Evolutionary conservation across 2,329 filamentous ascomycete species (phyloP).

Genomic region (Coniochaeta sp.): DNA sequence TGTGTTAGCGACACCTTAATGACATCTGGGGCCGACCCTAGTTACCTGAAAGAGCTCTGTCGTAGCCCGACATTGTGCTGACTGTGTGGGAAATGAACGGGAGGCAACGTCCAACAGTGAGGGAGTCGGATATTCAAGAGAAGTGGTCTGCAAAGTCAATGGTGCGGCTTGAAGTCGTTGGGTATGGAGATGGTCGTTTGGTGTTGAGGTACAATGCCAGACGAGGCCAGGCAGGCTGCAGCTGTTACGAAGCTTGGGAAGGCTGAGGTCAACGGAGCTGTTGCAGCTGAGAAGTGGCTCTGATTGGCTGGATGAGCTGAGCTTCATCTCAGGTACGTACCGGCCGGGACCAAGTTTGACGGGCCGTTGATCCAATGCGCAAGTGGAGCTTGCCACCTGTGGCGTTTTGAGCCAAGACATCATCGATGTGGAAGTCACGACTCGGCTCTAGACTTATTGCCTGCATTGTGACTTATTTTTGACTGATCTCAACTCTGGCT

Average conservation of each 20-base stretch:
- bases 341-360: not conserved
- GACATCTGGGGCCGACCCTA: slow-evolving; percentile 11
- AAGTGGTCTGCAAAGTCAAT: not conserved
- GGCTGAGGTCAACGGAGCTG: slow-evolving; percentile 4
- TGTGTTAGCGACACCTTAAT: slow-evolving; percentile 32
- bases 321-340: too few relatives aligned
- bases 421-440: not conserved
- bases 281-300: not conserved
- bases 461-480: too few relatives aligned
- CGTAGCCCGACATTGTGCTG: slow-evolving; percentile 86
- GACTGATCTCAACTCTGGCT: not conserved
- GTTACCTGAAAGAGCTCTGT: slow-evolving; percentile 96
- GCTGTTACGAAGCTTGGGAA: slow-evolving; percentile 15
- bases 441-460: too few relatives aligned
- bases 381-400: not conserved
- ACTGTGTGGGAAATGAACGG: slow-evolving; percentile 5
- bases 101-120: not conserved
- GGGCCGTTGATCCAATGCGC: not conserved
- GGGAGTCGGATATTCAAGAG: not conserved
- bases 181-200: not conserved
- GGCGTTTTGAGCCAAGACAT: not conserved
- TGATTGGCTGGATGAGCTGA: slow-evolving; percentile 7
- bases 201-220: not conserved
- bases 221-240: slow-evolving; percentile 11
- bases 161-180: not conserved